phyloP scores from a whole-genome alignment of 2,329 filamentous ascomycete genomes.

The Colletotrichum sp. region DNA sequence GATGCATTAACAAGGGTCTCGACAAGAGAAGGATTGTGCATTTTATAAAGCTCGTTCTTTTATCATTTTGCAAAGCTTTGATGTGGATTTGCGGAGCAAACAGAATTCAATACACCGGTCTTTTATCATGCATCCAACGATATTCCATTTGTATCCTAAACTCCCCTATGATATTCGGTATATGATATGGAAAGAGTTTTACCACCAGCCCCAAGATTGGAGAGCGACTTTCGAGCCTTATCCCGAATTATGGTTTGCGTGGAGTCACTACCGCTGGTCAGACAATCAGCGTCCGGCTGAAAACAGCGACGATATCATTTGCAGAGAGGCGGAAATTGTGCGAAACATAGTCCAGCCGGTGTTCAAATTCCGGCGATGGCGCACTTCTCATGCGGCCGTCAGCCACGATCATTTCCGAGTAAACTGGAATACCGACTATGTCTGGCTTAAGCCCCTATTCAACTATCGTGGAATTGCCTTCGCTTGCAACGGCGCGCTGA shows the following conservation, averaged over 20 bases:
- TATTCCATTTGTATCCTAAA: not conserved
- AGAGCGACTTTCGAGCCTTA: not conserved
- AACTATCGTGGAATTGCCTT: not conserved
- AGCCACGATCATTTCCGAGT: not conserved
- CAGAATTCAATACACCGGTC: not conserved
- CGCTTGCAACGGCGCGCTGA: not conserved
- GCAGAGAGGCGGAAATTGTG: not conserved
- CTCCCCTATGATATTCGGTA: not conserved
- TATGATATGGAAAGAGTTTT: not conserved
- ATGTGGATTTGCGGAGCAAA: not conserved
- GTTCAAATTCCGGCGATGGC: not conserved
- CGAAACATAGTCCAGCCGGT: not conserved
- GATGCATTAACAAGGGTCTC: not conserved
- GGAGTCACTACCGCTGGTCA: not conserved
- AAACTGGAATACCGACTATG: not conserved
- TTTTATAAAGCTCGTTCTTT: not conserved
- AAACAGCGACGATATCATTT: not conserved
- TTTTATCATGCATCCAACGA: not conserved
- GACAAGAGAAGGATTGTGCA: not conserved
- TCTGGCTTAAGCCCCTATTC: not conserved
- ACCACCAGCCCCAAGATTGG: not conserved
- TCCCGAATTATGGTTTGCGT: not conserved
- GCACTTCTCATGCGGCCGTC: not conserved
- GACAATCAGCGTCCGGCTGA: not conserved
- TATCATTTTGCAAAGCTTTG: not conserved